Conservation (phyloP, 2,329 filamentous ascomycete species). For the Dactylellina leptospora region DNA sequence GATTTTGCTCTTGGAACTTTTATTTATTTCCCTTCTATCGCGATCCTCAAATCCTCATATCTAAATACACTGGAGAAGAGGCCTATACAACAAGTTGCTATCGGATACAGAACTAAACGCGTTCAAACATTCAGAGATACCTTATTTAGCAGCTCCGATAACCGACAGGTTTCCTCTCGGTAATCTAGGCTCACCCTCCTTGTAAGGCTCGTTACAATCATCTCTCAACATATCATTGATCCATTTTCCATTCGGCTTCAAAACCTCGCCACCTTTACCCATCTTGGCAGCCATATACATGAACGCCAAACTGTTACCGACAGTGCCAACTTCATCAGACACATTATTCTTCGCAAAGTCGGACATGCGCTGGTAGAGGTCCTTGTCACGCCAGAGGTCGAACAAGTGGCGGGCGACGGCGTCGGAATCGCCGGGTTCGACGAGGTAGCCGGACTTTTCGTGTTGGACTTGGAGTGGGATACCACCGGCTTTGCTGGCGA, state of each 20-base stretch:
- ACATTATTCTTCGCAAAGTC: conserved; percentile 72
- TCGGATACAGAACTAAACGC: too few relatives aligned
- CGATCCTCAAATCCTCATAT: too few relatives aligned
- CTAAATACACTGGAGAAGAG: too few relatives aligned
- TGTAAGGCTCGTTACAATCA: conserved; percentile 70
- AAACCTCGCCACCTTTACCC: conserved; percentile 66
- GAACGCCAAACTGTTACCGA: conserved; percentile 80
- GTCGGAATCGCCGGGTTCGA: conserved; percentile 74
- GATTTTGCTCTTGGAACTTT: too few relatives aligned
- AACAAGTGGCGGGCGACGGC: conserved; percentile 74
- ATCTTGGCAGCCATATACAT: conserved; percentile 78
- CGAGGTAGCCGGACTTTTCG: conserved; percentile 76
- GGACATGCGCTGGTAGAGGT: conserved; percentile 73
- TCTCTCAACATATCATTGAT: conserved; percentile 78
- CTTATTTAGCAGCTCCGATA: conserved; percentile 27
- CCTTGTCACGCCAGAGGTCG: conserved; percentile 71
- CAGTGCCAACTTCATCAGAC: conserved; percentile 82
- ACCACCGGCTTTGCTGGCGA: conserved; percentile 78
- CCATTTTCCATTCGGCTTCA: conserved; percentile 72
- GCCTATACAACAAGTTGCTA: too few relatives aligned
- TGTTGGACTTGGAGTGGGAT: conserved; percentile 81
- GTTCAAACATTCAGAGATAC: too few relatives aligned
- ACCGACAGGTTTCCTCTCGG: conserved; percentile 60
- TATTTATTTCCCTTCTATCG: too few relatives aligned
- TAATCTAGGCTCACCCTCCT: conserved; percentile 69